Percentiles rank a stretch among this genome's conserved stretches.
These are phyloP conservation scores for Dictyophora rubrovolvata DNA, from an alignment of 768 basidiomycete genomes.

Conservation along the genomic window DNA sequence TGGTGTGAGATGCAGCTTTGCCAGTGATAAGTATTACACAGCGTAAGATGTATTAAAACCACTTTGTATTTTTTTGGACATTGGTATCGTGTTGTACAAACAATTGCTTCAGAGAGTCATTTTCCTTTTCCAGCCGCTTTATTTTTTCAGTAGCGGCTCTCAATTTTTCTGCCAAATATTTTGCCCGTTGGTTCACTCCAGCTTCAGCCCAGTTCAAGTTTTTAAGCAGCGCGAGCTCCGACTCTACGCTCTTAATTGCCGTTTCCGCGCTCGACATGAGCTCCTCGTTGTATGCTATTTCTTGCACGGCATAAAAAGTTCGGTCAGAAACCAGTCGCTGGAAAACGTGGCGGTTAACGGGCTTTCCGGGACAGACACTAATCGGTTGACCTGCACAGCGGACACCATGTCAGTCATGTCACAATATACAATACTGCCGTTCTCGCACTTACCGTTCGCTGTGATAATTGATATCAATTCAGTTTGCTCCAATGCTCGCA, in stretches of 20 bases:
- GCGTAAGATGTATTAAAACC: background rate
- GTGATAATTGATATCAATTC: slow-evolving; percentile 79
- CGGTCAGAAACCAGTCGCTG: slow-evolving; percentile 59
- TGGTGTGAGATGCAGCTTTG: no score
- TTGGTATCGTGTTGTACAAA: slow-evolving; percentile 23
- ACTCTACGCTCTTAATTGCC: slow-evolving; percentile 62
- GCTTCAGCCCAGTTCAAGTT: slow-evolving; percentile 45
- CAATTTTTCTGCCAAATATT: slow-evolving; percentile 70
- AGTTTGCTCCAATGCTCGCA: slow-evolving; percentile 80
- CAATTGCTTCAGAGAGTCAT: slow-evolving; percentile 52
- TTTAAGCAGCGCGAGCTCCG: slow-evolving; percentile 59
- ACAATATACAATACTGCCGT: background rate
- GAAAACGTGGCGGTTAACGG: slow-evolving; percentile 81
- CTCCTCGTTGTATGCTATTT: slow-evolving; percentile 70
- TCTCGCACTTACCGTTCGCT: slow-evolving; percentile 50
- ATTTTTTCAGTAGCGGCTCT: slow-evolving; percentile 55
- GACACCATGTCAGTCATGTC: background rate
- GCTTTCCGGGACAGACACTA: slow-evolving; percentile 80
- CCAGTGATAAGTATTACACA: no score
- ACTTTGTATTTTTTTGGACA: background rate
- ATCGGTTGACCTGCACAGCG: slow-evolving; percentile 61
- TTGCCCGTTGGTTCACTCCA: slow-evolving; percentile 44
- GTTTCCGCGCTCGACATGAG: slow-evolving; percentile 38
- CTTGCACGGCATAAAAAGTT: slow-evolving; percentile 71
- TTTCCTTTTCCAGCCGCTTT: slow-evolving; percentile 59